Evolutionary conservation across 805 yeast genomes (phyloP), one percentile per base, ranked within the genome.

Genomic region (Zygotorulaspora sp.): DNA sequence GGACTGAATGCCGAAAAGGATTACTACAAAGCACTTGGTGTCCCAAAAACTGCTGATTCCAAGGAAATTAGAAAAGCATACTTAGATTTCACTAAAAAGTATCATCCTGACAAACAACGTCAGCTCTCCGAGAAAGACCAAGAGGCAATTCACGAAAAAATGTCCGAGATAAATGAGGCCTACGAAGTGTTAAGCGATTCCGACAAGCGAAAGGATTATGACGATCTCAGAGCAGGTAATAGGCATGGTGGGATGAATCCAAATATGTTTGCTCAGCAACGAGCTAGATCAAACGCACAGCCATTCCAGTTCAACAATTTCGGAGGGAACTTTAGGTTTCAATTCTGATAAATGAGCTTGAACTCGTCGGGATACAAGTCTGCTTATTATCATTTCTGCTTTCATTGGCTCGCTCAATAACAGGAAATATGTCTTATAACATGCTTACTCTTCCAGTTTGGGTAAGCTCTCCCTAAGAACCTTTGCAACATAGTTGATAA

Each of bases 91-190:
- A 82, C 92, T 23, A 80, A 82, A 53, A 78, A 78, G 55, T 86
- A 74, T 59, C 98, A 90, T 57, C 98, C 98, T 0, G 98, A 90
- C 62, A 92, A 90, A 59, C 80, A 84, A 56, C 78, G 78, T 52
- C 80, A 78, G 23, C 37, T 54, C n/a, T 47, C 58, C 11, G 85
- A 80, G 25, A 58, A 82, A 43, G 68, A 79, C 6, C 71, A 75
- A 19, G 85, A 79, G 21, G 74, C 82, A 41, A 81, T 83, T 24
- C 95, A 87, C 61, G 68, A 68, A 34, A 85, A 83, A 52, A 92
- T 90, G 89, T 87, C 94, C 32, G 89, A 82, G 38, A 84, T 90
- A 46, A 92, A 90, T 61, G 86, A 83, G 55, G 97, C 97, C 0
- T 88, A 92, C 61, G 97, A 88, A 57, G 80, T 82, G 2, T 68